Evolutionary conservation across 768 basidiomycete genomes (phyloP).

Genomic region (Lanmaoa pseudosensibilis): DNA sequence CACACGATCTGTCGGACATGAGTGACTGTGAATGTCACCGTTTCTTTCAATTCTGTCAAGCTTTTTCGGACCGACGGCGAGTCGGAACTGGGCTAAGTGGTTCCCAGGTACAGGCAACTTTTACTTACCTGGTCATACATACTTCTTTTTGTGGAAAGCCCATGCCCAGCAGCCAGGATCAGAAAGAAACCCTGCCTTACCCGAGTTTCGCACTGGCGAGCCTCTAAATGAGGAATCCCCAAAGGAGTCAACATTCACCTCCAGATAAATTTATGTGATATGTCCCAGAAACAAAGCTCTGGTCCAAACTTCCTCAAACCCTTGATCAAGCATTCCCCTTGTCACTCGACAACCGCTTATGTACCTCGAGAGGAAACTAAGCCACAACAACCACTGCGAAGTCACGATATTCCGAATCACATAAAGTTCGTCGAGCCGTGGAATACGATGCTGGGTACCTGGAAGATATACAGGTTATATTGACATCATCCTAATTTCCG

Average conservation of each 20-base stretch:
- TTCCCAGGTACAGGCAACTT: slow-evolving; percentile 2
- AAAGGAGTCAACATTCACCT: neutral
- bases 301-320: neutral
- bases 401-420: neutral
- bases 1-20: slow-evolving; percentile 5
- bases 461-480: neutral
- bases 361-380: too few species aligned
- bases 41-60: neutral
- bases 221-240: slow-evolving; percentile 3
- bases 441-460: neutral
- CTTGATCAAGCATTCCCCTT: neutral
- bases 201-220: neutral
- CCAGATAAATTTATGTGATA: neutral
- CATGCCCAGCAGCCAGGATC: neutral
- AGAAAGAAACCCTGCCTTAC: neutral
- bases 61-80: neutral
- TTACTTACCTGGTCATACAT: neutral
- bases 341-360: neutral
- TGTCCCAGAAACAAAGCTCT: neutral
- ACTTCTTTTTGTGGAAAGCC: slow-evolving; percentile 4
- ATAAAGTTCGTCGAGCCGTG: neutral
- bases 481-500: slow-evolving; percentile 11
- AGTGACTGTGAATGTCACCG: neutral
- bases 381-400: too few species aligned
- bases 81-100: neutral